Evolutionary conservation across 345 rosid genomes (phyloP).

Genomic region (Isatis tinctoria): DNA sequence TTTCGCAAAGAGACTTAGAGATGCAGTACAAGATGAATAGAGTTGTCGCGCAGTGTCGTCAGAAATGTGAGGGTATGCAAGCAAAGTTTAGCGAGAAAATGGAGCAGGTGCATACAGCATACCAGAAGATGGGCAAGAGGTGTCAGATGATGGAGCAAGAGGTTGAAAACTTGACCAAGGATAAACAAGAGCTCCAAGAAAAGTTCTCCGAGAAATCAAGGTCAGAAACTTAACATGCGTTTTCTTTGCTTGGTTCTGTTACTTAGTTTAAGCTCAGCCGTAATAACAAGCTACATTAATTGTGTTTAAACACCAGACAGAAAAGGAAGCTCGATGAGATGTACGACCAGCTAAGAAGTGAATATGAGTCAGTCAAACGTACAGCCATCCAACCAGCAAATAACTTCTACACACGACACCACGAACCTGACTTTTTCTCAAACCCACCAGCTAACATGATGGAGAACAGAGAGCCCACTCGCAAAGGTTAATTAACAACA

Average conservation of each 20-base stretch:
- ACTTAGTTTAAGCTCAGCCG: conserved; percentile 4
- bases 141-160: conserved; percentile 96
- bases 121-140: conserved; percentile 80
- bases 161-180: conserved; percentile 76
- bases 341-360: conserved; percentile 86
- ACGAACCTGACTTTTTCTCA: conserved; percentile 70
- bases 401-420: conserved; percentile 58
- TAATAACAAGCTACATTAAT: background rate
- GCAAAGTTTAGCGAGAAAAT: conserved; percentile 85
- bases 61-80: conserved; percentile 90
- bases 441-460: conserved; percentile 53
- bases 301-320: conserved; percentile 50
- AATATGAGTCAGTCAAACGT: conserved; percentile 70
- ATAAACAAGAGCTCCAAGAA: conserved; percentile 95
- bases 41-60: conserved; percentile 73
- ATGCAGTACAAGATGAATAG: conserved; percentile 91
- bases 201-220: conserved; percentile 92
- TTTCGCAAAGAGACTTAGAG: conserved; percentile 86
- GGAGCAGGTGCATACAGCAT: conserved; percentile 86
- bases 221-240: conserved; percentile 29
- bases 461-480: conserved; percentile 54
- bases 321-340: conserved; percentile 98
- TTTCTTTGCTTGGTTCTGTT: background rate
- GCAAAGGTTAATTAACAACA: conserved; percentile 58
- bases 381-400: conserved; percentile 74